These are phyloP conservation scores for Annona cherimola DNA, from an alignment of 164 flowering plant species.

Conservation along the genomic window DNA sequence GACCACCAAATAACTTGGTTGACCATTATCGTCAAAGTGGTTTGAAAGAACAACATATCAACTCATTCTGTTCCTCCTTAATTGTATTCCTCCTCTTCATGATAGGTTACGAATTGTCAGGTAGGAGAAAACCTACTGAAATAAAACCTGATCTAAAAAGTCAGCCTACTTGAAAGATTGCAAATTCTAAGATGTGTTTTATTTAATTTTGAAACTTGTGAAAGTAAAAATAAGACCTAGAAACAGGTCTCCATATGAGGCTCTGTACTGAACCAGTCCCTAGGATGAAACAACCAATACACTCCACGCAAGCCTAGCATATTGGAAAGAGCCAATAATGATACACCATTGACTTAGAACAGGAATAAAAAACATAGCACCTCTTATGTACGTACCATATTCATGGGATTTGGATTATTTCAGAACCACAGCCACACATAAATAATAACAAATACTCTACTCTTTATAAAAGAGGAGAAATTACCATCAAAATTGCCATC, in stretches of 20 bases:
- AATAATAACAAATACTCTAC: background rate
- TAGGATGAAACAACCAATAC: background rate
- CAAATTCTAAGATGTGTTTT: background rate
- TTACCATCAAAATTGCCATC: constrained; percentile 98
- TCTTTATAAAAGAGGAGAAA: background rate
- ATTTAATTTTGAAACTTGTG: too few relatives aligned
- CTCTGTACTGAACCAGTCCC: background rate
- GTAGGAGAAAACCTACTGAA: background rate
- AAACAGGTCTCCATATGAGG: too few relatives aligned
- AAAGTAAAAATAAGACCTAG: too few relatives aligned
- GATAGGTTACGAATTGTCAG: background rate
- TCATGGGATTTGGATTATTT: too few relatives aligned
- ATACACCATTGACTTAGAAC: background rate
- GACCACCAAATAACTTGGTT: too few relatives aligned
- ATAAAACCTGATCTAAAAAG: background rate
- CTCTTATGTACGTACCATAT: background rate
- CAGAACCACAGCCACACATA: too few relatives aligned
- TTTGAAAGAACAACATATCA: too few relatives aligned
- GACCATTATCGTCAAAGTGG: too few relatives aligned
- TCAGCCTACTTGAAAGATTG: background rate
- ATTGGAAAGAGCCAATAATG: background rate
- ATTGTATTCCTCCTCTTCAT: background rate
- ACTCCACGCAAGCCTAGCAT: background rate
- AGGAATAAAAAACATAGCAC: background rate
- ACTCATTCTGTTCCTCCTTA: too few relatives aligned